phyloP scores from a whole-genome alignment of 768 basidiomycete species.

The Lactarius hengduanensis region DNA sequence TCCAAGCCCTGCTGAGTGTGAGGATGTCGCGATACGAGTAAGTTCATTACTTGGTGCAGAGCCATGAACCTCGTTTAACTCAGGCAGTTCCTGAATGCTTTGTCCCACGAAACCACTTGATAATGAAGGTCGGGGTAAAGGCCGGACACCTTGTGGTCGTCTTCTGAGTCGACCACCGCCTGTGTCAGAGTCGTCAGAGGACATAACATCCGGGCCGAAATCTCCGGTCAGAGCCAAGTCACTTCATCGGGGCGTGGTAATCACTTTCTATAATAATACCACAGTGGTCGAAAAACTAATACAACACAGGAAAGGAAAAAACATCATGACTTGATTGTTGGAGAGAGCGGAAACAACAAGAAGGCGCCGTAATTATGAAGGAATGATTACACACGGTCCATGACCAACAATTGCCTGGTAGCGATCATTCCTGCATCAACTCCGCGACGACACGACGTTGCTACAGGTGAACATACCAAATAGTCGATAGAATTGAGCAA shows the following conservation, averaged over 20 bases:
- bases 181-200: conserved; percentile 9
- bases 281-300: background rate
- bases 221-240: background rate
- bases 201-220: conserved; percentile 15
- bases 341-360: background rate
- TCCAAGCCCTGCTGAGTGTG: background rate
- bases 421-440: background rate
- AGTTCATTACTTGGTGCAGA: conserved; percentile 7
- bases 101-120: background rate
- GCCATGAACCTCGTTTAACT: background rate
- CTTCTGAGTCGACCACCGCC: conserved; percentile 5
- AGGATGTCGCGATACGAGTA: conserved; percentile 3
- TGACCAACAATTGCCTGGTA: background rate
- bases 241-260: conserved; percentile 4
- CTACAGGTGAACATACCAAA: conserved; percentile 13
- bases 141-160: conserved; percentile 5
- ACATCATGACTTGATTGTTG: background rate
- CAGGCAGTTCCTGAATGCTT: background rate
- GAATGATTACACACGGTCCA: background rate
- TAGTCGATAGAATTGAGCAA: conserved; percentile 29
- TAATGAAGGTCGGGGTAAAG: background rate
- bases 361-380: conserved; percentile 8
- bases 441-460: background rate
- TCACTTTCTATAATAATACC: conserved; percentile 4
- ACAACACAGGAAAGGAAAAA: background rate